A percentile compares a stretch with the other conserved stretches of the same genome.
Evolutionary conservation across 1,284 basidiomycete genomes (phyloP).

Genomic region (Marasmius tenuissimus): DNA sequence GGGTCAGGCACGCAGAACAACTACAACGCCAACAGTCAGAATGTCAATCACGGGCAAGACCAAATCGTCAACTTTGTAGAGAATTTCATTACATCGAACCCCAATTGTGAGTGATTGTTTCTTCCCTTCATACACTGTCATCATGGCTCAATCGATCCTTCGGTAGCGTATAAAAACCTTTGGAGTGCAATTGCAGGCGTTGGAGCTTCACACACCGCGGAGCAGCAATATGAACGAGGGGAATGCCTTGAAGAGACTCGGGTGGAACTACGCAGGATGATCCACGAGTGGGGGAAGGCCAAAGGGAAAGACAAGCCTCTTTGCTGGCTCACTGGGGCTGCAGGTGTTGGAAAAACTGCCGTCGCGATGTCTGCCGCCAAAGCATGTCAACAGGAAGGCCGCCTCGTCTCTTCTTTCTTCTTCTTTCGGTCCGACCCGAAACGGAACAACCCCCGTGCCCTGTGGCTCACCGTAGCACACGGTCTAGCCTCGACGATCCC

Average conservation of each 20-base stretch:
- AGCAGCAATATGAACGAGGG: background rate
- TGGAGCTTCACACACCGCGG: background rate
- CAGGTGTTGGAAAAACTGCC: constrained; percentile 19
- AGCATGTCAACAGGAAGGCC: background rate
- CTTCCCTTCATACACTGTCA: no score
- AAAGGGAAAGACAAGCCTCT: background rate
- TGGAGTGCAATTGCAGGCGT: background rate
- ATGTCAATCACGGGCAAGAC: no score
- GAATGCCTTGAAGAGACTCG: constrained; percentile 14
- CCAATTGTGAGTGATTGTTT: no score
- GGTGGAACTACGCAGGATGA: constrained; percentile 8
- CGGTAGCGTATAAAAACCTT: background rate
- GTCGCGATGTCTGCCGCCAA: constrained; percentile 18
- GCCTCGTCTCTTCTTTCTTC: constrained; percentile 16
- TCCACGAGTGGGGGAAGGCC: constrained; percentile 9
- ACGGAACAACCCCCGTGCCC: background rate
- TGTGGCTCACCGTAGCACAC: constrained; percentile 3
- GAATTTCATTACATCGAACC: no score
- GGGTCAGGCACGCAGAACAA: no score
- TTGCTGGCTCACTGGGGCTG: constrained; percentile 16
- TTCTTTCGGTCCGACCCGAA: constrained; percentile 9
- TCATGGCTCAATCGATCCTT: background rate
- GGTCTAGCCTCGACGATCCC: background rate
- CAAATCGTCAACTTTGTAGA: no score
- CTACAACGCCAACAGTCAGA: no score